These are phyloP conservation scores for Candida sp. DNA, from an alignment of 1,139 yeast genomes.

Conservation along the genomic window DNA sequence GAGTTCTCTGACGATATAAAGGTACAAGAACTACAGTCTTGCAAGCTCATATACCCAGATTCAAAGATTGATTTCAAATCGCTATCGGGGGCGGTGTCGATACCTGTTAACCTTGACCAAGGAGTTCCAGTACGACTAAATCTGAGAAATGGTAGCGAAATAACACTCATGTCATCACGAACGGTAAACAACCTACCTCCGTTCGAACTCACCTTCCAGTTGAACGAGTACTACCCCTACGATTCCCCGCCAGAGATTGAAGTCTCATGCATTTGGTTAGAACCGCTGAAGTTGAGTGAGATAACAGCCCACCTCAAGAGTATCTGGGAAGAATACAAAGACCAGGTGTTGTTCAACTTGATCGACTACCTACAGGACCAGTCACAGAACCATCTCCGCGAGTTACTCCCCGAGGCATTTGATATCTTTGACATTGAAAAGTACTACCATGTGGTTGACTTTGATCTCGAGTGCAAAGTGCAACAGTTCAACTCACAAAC, in stretches of 20 bases:
- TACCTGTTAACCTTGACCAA: slow-evolving; percentile 29
- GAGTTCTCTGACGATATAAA: slow-evolving; percentile 26
- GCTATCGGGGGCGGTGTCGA: slow-evolving; percentile 25
- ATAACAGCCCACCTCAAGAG: slow-evolving; percentile 22
- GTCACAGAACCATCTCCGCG: slow-evolving; percentile 17
- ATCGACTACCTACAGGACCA: slow-evolving; percentile 47
- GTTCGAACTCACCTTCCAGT: slow-evolving; percentile 26
- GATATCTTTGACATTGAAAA: slow-evolving; percentile 15
- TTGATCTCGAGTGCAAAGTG: slow-evolving; percentile 11
- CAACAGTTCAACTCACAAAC: slow-evolving; percentile 40
- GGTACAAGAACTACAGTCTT: slow-evolving; percentile 49
- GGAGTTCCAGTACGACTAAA: slow-evolving; percentile 14
- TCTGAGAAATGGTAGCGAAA: not conserved
- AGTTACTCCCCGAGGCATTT: slow-evolving; percentile 9
- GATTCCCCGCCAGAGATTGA: slow-evolving; percentile 31
- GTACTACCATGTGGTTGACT: slow-evolving; percentile 14
- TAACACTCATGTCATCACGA: not conserved
- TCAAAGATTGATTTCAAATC: slow-evolving; percentile 19
- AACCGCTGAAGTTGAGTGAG: slow-evolving; percentile 13
- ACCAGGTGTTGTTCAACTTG: slow-evolving; percentile 47
- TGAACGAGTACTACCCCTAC: slow-evolving; percentile 32
- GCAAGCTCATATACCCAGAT: slow-evolving; percentile 57
- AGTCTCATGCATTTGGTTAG: slow-evolving; percentile 24
- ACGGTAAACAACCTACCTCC: slow-evolving; percentile 29
- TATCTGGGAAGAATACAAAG: slow-evolving; percentile 44